These are phyloP conservation scores for Boletus tylopilopsis DNA, from an alignment of 768 basidiomycete genomes.

Conservation along the genomic window DNA sequence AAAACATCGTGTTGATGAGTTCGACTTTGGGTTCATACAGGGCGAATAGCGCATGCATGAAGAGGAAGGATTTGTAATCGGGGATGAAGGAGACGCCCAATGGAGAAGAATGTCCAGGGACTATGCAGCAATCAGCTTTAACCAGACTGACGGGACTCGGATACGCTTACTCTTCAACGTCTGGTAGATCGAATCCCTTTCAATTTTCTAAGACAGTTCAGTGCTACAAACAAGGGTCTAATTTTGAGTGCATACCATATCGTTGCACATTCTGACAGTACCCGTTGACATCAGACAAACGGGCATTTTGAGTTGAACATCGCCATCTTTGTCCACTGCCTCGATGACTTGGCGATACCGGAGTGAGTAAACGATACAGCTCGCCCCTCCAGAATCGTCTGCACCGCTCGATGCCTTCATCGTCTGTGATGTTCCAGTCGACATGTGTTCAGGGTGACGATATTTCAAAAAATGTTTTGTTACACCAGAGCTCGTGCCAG, in stretches of 20 bases:
- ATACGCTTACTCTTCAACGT: slow-evolving; percentile 1
- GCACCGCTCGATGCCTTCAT: slow-evolving; percentile 13
- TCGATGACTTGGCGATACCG: slow-evolving; percentile 11
- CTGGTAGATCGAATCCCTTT: slow-evolving; percentile 9
- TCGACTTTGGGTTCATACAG: slow-evolving; percentile 19
- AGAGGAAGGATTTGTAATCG: slow-evolving; percentile 21
- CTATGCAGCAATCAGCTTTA: slow-evolving; percentile 2
- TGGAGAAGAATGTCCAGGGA: slow-evolving; percentile 14
- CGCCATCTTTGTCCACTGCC: slow-evolving; percentile 3
- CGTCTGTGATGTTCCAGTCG: slow-evolving; percentile 5
- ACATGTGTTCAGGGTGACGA: slow-evolving; percentile 22
- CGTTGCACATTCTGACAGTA: slow-evolving; percentile 18
- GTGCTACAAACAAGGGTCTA: not conserved
- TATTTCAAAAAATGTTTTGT: slow-evolving; percentile 20
- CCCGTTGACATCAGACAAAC: slow-evolving; percentile 23
- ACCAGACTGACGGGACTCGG: too few relatives aligned
- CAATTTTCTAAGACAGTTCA: slow-evolving; percentile 12
- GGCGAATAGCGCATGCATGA: slow-evolving; percentile 21
- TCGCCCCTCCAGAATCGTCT: slow-evolving; percentile 11
- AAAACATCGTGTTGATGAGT: slow-evolving; percentile 22
- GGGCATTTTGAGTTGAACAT: slow-evolving; percentile 11
- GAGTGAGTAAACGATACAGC: slow-evolving; percentile 22
- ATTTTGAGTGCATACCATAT: slow-evolving; percentile 10
- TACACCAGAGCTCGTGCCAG: slow-evolving; percentile 15
- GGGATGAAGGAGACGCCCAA: slow-evolving; percentile 16